Base-by-base conservation (phyloP, 768 basidiomycete species). In the Dentipellis fragilis region DNA sequence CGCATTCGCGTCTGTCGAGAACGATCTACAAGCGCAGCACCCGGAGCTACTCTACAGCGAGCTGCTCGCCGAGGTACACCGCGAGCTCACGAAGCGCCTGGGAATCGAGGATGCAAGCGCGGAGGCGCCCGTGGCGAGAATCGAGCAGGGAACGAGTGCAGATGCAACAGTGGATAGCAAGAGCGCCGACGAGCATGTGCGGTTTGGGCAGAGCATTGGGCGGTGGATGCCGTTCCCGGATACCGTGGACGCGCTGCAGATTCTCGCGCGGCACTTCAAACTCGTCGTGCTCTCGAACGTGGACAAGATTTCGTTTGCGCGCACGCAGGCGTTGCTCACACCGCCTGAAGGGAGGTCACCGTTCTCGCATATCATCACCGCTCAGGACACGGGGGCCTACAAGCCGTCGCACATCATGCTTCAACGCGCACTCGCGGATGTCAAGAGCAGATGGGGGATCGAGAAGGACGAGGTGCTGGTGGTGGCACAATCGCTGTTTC, bases 271-370 rank as follows among this genome's bases (percentile, higher is more conserved):
- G 55, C 76, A 78, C 63, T 89, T 80, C 71, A 83, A 81, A 54
- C 81, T 89, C 57, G 75, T 82, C 57, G 84, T 88, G 5, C 74
- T 89, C 39, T 88, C 86, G 60, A 89, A 90, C 67, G 82, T 89
- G 63, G 87, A 90, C 60, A 75, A 75, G 55, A 64, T 62, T 21
- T 84, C 84, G 35, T 87, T 88, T 64, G 70, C 75, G 3, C 69
- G 75, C 59, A 88, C 85, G 0, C 81, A 45, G 42, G 83, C 49
- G 68, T 70, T 17, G 73, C 48, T 34, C 9, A 29, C 48, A 9
- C 22, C 48, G 14, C 19, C 16, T 8, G 48, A 10, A 7, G 48
- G 14, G 10, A 17, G 4, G 22, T 49, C 29, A 2, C 22, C 48
- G 3, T 49, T 49, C 8, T 14, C 29, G 48, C 48, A 49, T 11